These are phyloP conservation scores for Pisolithus sp. DNA, from an alignment of 768 basidiomycete species.

Conservation along the genomic window DNA sequence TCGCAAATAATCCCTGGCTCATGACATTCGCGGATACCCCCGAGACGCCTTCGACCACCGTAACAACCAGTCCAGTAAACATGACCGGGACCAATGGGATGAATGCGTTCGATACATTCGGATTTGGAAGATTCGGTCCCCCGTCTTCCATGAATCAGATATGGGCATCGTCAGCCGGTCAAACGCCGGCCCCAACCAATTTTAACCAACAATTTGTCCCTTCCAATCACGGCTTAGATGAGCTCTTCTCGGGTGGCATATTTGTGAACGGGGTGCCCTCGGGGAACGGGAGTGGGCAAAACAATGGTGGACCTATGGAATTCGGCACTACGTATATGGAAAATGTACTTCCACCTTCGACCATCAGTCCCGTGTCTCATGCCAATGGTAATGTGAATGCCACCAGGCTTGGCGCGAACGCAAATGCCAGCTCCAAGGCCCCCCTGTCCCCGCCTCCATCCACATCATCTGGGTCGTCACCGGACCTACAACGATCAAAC, in stretches of 20 bases:
- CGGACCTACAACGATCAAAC: conserved; percentile 18
- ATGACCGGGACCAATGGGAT: conserved; percentile 7
- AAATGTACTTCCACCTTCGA: conserved; percentile 13
- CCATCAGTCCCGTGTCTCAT: conserved; percentile 52
- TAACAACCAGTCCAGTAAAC: conserved; percentile 5
- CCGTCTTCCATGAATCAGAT: neutral
- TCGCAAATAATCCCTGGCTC: conserved; percentile 79
- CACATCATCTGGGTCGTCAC: conserved; percentile 17
- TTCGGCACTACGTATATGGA: conserved; percentile 29
- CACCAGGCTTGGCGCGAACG: neutral
- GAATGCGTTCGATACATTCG: conserved; percentile 33
- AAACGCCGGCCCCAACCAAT: conserved; percentile 14
- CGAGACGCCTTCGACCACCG: conserved; percentile 33
- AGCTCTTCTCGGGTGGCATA: conserved; percentile 37
- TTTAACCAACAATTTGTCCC: conserved; percentile 20
- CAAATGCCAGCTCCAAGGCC: conserved; percentile 5
- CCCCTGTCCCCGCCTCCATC: conserved; percentile 7
- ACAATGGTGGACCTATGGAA: conserved; percentile 22
- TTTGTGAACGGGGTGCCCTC: conserved; percentile 12
- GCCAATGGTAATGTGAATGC: conserved; percentile 13
- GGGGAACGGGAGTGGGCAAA: conserved; percentile 13
- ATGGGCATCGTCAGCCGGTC: neutral
- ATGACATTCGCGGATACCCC: conserved; percentile 69
- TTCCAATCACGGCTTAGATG: conserved; percentile 31
- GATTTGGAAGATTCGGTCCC: conserved; percentile 31